These are phyloP conservation scores for Yarrowia sp. DNA, from an alignment of 805 yeast species.

Conservation along the genomic window DNA sequence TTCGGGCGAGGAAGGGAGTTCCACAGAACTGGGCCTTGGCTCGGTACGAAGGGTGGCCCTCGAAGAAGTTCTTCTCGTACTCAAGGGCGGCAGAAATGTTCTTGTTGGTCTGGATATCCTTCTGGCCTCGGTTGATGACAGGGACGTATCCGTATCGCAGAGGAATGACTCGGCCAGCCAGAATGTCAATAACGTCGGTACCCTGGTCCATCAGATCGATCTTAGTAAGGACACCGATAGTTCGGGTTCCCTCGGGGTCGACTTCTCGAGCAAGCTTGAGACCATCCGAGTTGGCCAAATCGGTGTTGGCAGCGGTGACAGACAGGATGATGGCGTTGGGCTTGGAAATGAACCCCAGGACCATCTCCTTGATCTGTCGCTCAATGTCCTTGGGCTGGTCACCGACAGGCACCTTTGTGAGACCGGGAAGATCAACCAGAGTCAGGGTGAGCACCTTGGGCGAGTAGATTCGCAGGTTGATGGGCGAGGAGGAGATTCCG, in stretches of 20 bases:
- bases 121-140: constrained; percentile 95
- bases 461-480: constrained; percentile 87
- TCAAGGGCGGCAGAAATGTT: constrained; percentile 83
- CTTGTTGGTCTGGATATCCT: constrained; percentile 84
- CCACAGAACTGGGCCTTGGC: constrained; percentile 95
- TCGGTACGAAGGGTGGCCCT: constrained; percentile 80
- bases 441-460: constrained; percentile 94
- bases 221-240: constrained; percentile 95
- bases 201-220: constrained; percentile 98
- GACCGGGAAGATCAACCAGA: constrained; percentile 93
- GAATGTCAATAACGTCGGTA: constrained; percentile 91
- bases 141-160: constrained; percentile 95
- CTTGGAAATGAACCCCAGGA: constrained; percentile 87
- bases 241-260: constrained; percentile 92
- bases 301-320: constrained; percentile 95
- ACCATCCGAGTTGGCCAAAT: constrained; percentile 95
- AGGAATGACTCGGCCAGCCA: constrained; percentile 94
- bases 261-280: constrained; percentile 95
- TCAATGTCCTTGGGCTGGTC: constrained; percentile 98
- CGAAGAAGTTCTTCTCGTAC: constrained; percentile 81
- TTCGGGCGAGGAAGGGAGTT: constrained; percentile 92
- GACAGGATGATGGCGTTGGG: constrained; percentile 95
- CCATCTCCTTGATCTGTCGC: constrained; percentile 86
- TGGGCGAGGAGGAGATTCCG: constrained; percentile 91
- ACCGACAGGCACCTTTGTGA: constrained; percentile 97